A percentile compares a stretch with the other conserved stretches of the same genome.
Conservation (phyloP, 2,329 filamentous ascomycete genomes). For the Arthrobotrys musiformis region DNA sequence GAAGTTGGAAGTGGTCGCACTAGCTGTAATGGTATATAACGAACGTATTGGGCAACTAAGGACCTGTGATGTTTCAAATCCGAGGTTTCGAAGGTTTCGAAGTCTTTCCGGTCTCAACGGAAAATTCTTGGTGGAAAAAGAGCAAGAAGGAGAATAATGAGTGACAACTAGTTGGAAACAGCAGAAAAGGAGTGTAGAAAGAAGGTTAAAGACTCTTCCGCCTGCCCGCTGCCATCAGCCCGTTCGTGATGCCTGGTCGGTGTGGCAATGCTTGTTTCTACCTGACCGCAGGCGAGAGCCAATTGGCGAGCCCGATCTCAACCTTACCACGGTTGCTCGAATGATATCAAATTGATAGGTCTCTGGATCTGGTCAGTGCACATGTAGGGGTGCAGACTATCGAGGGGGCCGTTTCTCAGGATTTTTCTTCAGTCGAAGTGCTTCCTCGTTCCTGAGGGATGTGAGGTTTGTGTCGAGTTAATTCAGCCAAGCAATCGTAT, state of each 20-base stretch:
- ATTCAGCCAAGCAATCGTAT: constrained; percentile 11
- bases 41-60: constrained; percentile 52
- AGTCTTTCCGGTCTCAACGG: constrained; percentile 24
- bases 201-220: constrained; percentile 26
- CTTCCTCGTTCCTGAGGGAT: constrained; percentile 17
- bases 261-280: constrained; percentile 26
- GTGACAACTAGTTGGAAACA: constrained; percentile 53
- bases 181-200: constrained; percentile 24
- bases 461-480: constrained; percentile 26
- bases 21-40: constrained; percentile 42
- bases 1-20: constrained; percentile 19
- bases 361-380: constrained; percentile 27
- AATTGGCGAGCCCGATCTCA: constrained; percentile 26
- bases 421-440: constrained; percentile 12
- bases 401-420: constrained; percentile 22
- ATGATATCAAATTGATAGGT: constrained; percentile 19
- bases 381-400: constrained; percentile 17
- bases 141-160: constrained; percentile 32
- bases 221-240: constrained; percentile 45
- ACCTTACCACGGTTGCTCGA: constrained; percentile 33
- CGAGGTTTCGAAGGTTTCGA: constrained; percentile 40
- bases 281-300: constrained; percentile 9
- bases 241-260: constrained; percentile 26
- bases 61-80: constrained; percentile 38
- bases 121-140: constrained; percentile 23